Base-by-base conservation (phyloP, 805 yeast genomes). In the Saccharomycopsis lassenensis region DNA sequence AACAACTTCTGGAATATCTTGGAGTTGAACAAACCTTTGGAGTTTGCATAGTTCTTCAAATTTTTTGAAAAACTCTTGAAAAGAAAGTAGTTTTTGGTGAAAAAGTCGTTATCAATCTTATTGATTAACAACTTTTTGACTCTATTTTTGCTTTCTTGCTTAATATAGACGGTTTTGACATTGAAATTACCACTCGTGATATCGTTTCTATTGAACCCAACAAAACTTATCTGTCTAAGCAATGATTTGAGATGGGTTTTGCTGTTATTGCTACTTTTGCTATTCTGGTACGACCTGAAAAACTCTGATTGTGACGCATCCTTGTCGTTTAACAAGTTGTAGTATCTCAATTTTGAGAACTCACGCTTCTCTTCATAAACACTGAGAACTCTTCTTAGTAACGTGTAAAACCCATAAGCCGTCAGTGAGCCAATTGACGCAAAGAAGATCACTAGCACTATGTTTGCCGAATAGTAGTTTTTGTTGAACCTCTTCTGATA, bases 1-100 rank as follows among this genome's bases (percentile, higher is more conserved):
- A 63, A 61, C 45, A 85, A 59, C 59, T 86, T 93, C 42, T 73
- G 72, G 41, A 83, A 56, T 48, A 85, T 83, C 48, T 69, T 69
- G 18, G 84, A 76, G 50, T 76, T 71, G 46, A 63, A 30, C 7
- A 43, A 23, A 16, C 36, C 27, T 12, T 37, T 34, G 16, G 30
- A 24, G n/a, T n/a, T n/a, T 5, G 33, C 24, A 15, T 33, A 31
- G 12, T 30, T 15, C 22, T 26, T 22, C 7, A 30, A 18, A 10
- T 24, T 32, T 27, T 31, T 29, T 7, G 32, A 29, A 18, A 43
- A 43, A n/a, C 37, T 43, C 21, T 43, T 43, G 35, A 43, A 40
- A 16, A 43, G 26, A 4, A 40, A 27, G 22, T 28, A 37, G 25
- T 40, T 40, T 24, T 31, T 33, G 2, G 31, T 41, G 21, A 43